Evolutionary conservation across 148 eudicot species (phyloP).

Genomic region (Rhododendron griersonianum): DNA sequence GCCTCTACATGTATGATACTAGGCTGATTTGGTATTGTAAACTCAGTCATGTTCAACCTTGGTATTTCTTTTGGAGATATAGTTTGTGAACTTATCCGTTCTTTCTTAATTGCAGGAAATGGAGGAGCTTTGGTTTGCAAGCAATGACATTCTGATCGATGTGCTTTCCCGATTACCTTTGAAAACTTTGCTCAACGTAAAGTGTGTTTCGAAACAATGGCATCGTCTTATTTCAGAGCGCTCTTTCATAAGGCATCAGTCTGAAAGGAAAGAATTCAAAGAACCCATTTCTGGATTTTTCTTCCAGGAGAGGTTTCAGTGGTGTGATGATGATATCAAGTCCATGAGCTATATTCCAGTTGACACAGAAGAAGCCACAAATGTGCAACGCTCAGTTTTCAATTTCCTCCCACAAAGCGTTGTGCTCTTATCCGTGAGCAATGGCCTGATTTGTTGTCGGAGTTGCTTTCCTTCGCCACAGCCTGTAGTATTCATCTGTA

Average conservation of each 20-base stretch:
- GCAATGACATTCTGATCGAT: slow-evolving; percentile 15
- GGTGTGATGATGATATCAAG: slow-evolving; percentile 21
- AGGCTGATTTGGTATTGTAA: background rate
- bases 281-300: slow-evolving; percentile 36
- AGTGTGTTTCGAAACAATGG: slow-evolving; percentile 36
- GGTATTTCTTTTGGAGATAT: background rate
- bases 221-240: slow-evolving; percentile 26
- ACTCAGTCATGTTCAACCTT: background rate
- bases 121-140: slow-evolving; percentile 12
- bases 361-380: background rate
- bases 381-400: slow-evolving; percentile 16
- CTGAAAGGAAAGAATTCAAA: slow-evolving; percentile 19
- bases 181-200: slow-evolving; percentile 17
- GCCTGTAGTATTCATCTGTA: slow-evolving; percentile 34
- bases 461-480: slow-evolving; percentile 28
- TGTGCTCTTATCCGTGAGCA: slow-evolving; percentile 24
- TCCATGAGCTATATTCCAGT: slow-evolving; percentile 30
- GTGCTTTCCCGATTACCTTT: slow-evolving; percentile 28
- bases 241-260: slow-evolving; percentile 14
- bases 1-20: background rate
- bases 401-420: slow-evolving; percentile 35
- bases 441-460: slow-evolving; percentile 44
- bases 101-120: slow-evolving; percentile 6
- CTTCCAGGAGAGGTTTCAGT: slow-evolving; percentile 33
- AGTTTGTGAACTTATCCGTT: background rate